Evolutionary conservation across 129 eudicot genomes (phyloP).

Genomic region (Helianthus tuberosus): DNA sequence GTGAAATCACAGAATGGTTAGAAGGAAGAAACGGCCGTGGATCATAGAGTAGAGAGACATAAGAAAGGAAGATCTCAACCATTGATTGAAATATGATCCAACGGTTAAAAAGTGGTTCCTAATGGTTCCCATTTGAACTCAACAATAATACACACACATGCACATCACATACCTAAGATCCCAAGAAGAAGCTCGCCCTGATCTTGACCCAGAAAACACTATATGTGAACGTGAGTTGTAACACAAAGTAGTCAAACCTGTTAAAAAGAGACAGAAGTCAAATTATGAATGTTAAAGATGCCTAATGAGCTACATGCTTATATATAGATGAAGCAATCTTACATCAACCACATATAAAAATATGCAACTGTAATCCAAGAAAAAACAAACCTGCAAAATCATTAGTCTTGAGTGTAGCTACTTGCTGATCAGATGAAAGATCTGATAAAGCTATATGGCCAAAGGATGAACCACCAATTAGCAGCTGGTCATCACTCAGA

Average conservation of each 20-base stretch:
- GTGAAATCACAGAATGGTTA: too few species aligned
- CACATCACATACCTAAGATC: slow-evolving; percentile 71
- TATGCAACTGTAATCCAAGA: not conserved
- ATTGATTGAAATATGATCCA: too few species aligned
- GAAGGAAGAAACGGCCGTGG: too few species aligned
- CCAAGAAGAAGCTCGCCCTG: slow-evolving; percentile 79
- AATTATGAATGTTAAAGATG: slow-evolving; percentile 15
- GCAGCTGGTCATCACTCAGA: slow-evolving; percentile 69
- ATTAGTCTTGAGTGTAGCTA: slow-evolving; percentile 52
- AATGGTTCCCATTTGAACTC: too few species aligned
- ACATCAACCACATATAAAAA: slow-evolving; percentile 1
- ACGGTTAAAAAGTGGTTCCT: too few species aligned
- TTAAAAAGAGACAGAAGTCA: slow-evolving; percentile 9
- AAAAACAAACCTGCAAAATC: slow-evolving; percentile 61
- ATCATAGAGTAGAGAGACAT: too few species aligned
- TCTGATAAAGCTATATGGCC: slow-evolving; percentile 70
- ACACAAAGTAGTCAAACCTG: slow-evolving; percentile 74
- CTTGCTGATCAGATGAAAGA: slow-evolving; percentile 78
- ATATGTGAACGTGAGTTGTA: slow-evolving; percentile 62
- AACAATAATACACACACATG: too few species aligned
- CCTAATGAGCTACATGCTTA: slow-evolving; percentile 7
- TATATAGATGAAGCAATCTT: slow-evolving; percentile 11
- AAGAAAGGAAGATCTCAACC: too few species aligned
- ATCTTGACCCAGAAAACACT: slow-evolving; percentile 70
- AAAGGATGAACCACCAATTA: slow-evolving; percentile 74